Evolutionary conservation across 192 early-diverging fungal genomes (phyloP), one percentile per base, ranked within the genome.

Genomic region (Coemansia sp.): DNA sequence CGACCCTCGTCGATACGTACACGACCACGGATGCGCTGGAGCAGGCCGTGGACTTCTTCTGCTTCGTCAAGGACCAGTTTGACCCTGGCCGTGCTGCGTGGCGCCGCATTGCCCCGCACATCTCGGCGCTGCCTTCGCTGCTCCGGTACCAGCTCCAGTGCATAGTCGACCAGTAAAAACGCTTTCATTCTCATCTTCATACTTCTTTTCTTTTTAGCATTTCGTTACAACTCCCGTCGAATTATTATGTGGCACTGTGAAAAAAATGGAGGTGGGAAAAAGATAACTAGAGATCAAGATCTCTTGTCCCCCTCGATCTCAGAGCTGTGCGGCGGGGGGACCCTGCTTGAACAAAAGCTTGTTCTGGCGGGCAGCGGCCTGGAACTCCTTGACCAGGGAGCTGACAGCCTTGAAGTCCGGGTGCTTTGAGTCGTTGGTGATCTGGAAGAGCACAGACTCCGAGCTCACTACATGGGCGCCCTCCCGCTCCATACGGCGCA

Each of bases 301-400:
- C 32, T 32, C 22, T 49, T 20, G 7, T 4, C 11, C 1, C 7
- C 19, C 4, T 3, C 32, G 3, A 33, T 40, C 29, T 62, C 52
- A 65, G 17, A 66, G 67, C 55, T 70, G 60, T 17, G 67, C 66
- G 9, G 42, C n/a, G 17, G 35, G 10, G 3, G 20, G 43, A 6
- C 19, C 40, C 29, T 58, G 20, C 50, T 63, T 86, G 74, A 66
- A 88, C 49, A 75, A 82, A 62, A 93, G 65, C 61, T 87, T 85
- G 78, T 90, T 91, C 46, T 83, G 73, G 38, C 79, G 74, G 33
- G 90, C 90, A 15, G 79, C 74, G 22, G 85, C 78, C 71, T 89
- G 89, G 65, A 87, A 85, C 69, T 94, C 90, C 83, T 99, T 99
- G 70, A 97, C 86, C 40, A 99, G 75, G 32, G 72, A 75, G 49